Base-by-base conservation (phyloP, 305 asterid genomes). In the Salvia sclarea region DNA sequence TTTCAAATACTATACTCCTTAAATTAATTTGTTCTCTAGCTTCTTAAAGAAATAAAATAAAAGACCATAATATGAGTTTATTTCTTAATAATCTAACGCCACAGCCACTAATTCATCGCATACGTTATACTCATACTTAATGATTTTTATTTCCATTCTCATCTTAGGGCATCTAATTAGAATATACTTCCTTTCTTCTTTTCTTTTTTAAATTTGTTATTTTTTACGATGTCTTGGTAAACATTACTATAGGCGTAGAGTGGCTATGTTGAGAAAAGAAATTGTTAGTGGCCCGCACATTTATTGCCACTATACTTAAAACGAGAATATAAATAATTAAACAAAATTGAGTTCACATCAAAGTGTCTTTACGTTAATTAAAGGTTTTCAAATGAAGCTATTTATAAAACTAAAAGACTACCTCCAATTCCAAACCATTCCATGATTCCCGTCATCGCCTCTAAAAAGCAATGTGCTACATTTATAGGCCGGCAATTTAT, bases 271-370 rank as follows among this genome's bases (percentile, higher is more conserved):
- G 13, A 28, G 9, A 2, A 37, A 38, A 14, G 1, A 16, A 66
- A 14, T n/a, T 30, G 48, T 63, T 33, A 63, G 75, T 69, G 80
- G 77, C 28, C 25, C 4, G 74, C 80, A 71, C 22, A 55, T 59
- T 31, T 18, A 21, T 60, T 35, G 13, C 47, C n/a, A 21, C 54
- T 2, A 8, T 35, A 43, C 35, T 47, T n/a, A n/a, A 68, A 44
- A 52, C 6, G 8, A 22, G 25, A 43, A 37, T 7, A 12, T 21
- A 37, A 20, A 40, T 24, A 28, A 44, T 3, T n/a, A 20, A 33
- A 21, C 57, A 73, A 17, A 61, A 18, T 17, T 30, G n/a, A 30
- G 22, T 31, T 48, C 16, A 68, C 50, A 45, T n/a, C n/a, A n/a
- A n/a, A n/a, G n/a, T n/a, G n/a, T n/a, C n/a, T n/a, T n/a, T n/a